Evolutionary conservation across 208 protist genomes (phyloP), one percentile per base, ranked within the genome.

Genomic region (Trypanosoma avium): DNA sequence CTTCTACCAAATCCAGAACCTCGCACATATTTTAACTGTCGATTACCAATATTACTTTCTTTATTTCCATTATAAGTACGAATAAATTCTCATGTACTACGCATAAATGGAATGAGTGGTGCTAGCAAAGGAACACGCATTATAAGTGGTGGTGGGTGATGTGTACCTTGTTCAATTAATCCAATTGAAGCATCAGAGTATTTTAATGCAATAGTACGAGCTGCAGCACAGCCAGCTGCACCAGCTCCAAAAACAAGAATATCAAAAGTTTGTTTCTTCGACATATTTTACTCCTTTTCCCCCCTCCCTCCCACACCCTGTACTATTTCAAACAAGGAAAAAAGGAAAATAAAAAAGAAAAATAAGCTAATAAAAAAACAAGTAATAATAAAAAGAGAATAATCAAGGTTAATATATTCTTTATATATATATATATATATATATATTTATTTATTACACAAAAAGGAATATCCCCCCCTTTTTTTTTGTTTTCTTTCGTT

Each of bases 181-280:
- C 82, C 76, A 22, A 94, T 63, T 15, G 58, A 64, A 26, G 81
- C 77, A 32, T 57, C 49, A 15, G 87, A 77, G 67, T 81, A 48
- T 3, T 73, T 63, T 4, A 72, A 21, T n/a, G 84, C 80, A n/a
- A 89, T 74, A 19, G 63, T 33, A n/a, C 80, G 80, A 17, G 75
- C 81, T 0, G 74, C 75, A n/a, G 80, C 79, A 46, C 81, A 90
- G 48, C 87, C 87, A 1, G 87, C 81, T 4, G 80, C 73, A 21
- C 87, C 87, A 21, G 87, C 77, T 13, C 87, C 87, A 38, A 94
- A 52, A 1, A 94, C 76, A 22, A 94, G 63, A 58, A 88, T 70
- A 60, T 94, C 84, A 64, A 81, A 93, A 8, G 69, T 45, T 9
- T 43, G 32, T 61, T 75, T 68, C 68, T 76, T 77, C 9, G 53